A percentile compares a stretch with the other conserved stretches of the same genome.
Conservation (phyloP, 495 filamentous ascomycete genomes). For the Viridothelium virens region DNA sequence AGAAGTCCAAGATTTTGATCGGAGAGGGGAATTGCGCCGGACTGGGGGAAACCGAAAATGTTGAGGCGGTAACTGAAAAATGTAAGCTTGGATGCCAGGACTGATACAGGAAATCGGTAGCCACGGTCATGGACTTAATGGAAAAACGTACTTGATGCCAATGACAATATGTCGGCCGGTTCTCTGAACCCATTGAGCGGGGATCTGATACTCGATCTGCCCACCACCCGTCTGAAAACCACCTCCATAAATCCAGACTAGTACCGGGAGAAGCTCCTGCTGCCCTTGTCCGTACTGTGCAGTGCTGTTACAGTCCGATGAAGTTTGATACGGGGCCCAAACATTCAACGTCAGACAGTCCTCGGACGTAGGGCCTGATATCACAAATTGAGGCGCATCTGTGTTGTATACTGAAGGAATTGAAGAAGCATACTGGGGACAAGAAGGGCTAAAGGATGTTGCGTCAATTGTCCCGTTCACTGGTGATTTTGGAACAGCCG, state of each 20-base stretch:
- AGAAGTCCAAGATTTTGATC: constrained; percentile 48
- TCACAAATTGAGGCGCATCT: constrained; percentile 1
- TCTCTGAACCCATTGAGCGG: constrained; percentile 37
- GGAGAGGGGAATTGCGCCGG: constrained; percentile 29
- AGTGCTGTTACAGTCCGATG: background rate
- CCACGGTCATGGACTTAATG: background rate
- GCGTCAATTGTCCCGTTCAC: constrained; percentile 20
- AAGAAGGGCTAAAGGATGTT: constrained; percentile 17
- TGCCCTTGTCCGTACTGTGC: background rate
- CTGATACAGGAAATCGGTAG: background rate
- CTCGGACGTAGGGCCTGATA: constrained; percentile 29
- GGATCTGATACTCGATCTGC: constrained; percentile 40
- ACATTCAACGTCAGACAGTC: constrained; percentile 50
- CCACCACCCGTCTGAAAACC: constrained; percentile 39
- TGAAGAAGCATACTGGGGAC: constrained; percentile 21
- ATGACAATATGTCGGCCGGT: constrained; percentile 51
- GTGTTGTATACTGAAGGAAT: constrained; percentile 14
- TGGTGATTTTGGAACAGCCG: constrained; percentile 24
- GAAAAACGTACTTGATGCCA: constrained; percentile 41
- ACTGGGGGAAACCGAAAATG: constrained; percentile 55
- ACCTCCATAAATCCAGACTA: constrained; percentile 45
- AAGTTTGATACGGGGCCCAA: constrained; percentile 37
- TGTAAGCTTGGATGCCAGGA: background rate
- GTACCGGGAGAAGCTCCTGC: constrained; percentile 36
- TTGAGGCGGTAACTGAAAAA: constrained; percentile 49